phyloP scores from a whole-genome alignment of 345 rosid genomes.

The Mangifera indica region DNA sequence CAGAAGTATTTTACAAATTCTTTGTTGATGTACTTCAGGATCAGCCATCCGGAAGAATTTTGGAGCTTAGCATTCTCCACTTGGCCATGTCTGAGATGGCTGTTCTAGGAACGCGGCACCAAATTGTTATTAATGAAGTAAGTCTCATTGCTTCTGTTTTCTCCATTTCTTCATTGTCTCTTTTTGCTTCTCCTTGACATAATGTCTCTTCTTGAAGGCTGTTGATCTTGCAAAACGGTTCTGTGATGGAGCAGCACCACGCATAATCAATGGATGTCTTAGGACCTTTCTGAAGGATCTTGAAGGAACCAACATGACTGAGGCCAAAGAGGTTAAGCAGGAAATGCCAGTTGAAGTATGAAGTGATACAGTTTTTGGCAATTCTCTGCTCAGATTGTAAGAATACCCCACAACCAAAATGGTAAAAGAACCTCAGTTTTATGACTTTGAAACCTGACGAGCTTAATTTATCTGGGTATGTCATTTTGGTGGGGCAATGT shows the following conservation, averaged over 20 bases:
- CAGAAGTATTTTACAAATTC: slow-evolving; percentile 8
- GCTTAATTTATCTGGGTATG: neutral
- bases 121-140: slow-evolving; percentile 94
- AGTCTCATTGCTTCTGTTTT: neutral
- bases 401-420: neutral
- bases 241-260: slow-evolving; percentile 94
- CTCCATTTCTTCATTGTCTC: neutral
- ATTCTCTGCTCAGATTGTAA: slow-evolving; percentile 5
- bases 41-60: slow-evolving; percentile 80
- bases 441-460: neutral
- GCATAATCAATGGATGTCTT: slow-evolving; percentile 91
- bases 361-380: neutral
- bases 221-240: slow-evolving; percentile 96
- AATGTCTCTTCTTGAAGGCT: slow-evolving; percentile 47
- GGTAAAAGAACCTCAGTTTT: neutral
- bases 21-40: slow-evolving; percentile 42
- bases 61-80: slow-evolving; percentile 89
- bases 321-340: slow-evolving; percentile 35
- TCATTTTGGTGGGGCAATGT: neutral
- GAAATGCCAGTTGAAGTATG: slow-evolving; percentile 22
- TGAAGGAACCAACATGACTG: slow-evolving; percentile 25
- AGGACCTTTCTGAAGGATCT: slow-evolving; percentile 71
- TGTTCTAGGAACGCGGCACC: slow-evolving; percentile 81
- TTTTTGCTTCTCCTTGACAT: neutral
- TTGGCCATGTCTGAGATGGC: slow-evolving; percentile 92